phyloP scores from a whole-genome alignment of 108 stramenopile species.

The Cyclotella choctawhatcheeana region DNA sequence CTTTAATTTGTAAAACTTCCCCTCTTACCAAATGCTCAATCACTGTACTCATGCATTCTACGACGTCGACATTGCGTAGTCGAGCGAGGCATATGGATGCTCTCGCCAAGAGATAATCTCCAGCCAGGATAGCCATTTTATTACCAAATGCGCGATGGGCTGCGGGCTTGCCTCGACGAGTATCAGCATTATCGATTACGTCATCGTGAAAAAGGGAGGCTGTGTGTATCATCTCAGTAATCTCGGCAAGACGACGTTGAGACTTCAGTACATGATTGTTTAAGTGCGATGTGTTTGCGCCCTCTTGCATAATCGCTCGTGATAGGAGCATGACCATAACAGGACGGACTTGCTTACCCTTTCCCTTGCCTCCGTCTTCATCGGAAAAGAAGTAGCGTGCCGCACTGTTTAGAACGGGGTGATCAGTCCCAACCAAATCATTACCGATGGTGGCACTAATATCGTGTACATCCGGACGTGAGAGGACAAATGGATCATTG shows the following conservation, averaged over 20 bases:
- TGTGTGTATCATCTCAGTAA: slow-evolving; percentile 99
- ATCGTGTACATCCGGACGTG: slow-evolving; percentile 66
- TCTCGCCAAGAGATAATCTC: slow-evolving; percentile 97
- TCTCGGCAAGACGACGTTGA: slow-evolving; percentile 96
- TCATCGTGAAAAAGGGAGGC: slow-evolving; percentile 98
- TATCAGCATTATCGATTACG: slow-evolving; percentile 97
- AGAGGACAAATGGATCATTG: slow-evolving; percentile 75
- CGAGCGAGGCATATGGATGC: slow-evolving; percentile 94
- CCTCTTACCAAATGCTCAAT: slow-evolving; percentile 99
- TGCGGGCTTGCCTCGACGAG: slow-evolving; percentile 89
- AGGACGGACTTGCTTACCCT: slow-evolving; percentile 80
- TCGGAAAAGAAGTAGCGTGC: slow-evolving; percentile 81
- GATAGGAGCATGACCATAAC: slow-evolving; percentile 88
- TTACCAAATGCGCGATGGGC: slow-evolving; percentile 96
- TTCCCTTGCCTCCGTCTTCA: slow-evolving; percentile 70
- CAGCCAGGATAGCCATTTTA: slow-evolving; percentile 98
- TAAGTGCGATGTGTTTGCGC: slow-evolving; percentile 26
- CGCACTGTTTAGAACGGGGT: slow-evolving; percentile 85
- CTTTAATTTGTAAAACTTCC: slow-evolving; percentile 95
- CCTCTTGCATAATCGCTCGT: slow-evolving; percentile 65
- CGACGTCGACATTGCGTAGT: slow-evolving; percentile 93
- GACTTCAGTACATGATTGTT: slow-evolving; percentile 52
- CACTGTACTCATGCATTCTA: slow-evolving; percentile 96
- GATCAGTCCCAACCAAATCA: slow-evolving; percentile 81
- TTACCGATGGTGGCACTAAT: slow-evolving; percentile 79